These are phyloP conservation scores for Asterionellopsis glacialis DNA, from an alignment of 108 stramenopile genomes.

Conservation along the genomic window DNA sequence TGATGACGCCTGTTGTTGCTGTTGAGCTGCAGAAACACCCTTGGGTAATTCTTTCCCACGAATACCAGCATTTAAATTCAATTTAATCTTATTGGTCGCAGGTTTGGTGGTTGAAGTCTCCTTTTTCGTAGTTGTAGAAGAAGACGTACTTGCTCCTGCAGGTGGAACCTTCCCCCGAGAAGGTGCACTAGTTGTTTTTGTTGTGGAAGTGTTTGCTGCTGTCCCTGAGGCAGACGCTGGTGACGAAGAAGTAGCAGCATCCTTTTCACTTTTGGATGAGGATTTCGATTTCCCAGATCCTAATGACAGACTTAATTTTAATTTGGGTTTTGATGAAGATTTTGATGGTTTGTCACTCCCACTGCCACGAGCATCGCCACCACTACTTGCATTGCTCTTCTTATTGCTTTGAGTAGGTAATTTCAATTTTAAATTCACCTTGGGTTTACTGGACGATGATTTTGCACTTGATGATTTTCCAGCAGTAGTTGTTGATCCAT, in stretches of 20 bases:
- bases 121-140: slow-evolving; percentile 1
- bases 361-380: slow-evolving; percentile 4
- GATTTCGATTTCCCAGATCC: background rate
- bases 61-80: background rate
- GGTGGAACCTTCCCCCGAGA: background rate
- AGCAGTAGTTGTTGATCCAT: slow-evolving; percentile 8
- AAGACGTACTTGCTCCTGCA: background rate
- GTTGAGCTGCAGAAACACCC: slow-evolving; percentile 6
- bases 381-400: slow-evolving; percentile 8
- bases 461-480: slow-evolving; percentile 6
- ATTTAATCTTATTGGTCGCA: slow-evolving; percentile 1
- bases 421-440: slow-evolving; percentile 18
- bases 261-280: background rate
- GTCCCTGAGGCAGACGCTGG: background rate
- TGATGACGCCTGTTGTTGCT: too few species aligned
- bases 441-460: slow-evolving; percentile 4
- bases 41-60: slow-evolving; percentile 30
- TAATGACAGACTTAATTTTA: slow-evolving; percentile 14
- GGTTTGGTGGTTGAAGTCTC: slow-evolving; percentile 10
- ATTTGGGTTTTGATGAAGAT: slow-evolving; percentile 13
- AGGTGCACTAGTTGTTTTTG: background rate
- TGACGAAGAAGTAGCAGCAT: background rate
- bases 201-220: background rate
- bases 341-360: slow-evolving; percentile 14
- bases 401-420: slow-evolving; percentile 9